Conservation (phyloP, 2,329 filamentous ascomycete species). For the Tolypocladium ovalisporum region DNA sequence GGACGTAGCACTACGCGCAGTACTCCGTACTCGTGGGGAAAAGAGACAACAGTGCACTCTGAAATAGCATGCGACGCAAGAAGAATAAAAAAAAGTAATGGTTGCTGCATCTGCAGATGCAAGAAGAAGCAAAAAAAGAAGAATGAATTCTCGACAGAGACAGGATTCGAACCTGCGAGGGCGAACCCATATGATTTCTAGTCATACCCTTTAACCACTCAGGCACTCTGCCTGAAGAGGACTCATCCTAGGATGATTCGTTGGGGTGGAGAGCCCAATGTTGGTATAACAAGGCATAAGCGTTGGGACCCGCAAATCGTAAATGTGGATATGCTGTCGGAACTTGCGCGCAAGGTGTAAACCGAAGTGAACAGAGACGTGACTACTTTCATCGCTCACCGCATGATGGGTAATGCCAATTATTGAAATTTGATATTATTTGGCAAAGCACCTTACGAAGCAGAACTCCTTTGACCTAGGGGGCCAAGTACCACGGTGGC, state of each 20-base stretch:
- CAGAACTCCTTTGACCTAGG: too few species aligned
- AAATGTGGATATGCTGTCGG: too few species aligned
- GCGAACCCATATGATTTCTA: constrained; percentile 12
- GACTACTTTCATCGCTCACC: too few species aligned
- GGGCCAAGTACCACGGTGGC: too few species aligned
- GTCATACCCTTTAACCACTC: constrained; percentile 11
- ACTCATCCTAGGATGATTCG: background rate
- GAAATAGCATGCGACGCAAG: background rate
- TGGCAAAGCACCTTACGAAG: too few species aligned
- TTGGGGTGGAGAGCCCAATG: background rate
- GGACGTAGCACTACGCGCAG: too few species aligned
- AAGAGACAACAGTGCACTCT: background rate
- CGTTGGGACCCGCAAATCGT: background rate
- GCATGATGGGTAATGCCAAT: too few species aligned
- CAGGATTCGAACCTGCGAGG: constrained; percentile 13
- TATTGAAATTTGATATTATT: too few species aligned
- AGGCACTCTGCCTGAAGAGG: constrained; percentile 7
- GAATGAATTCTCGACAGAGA: constrained; percentile 7
- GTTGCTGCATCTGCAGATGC: background rate
- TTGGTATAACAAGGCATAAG: background rate
- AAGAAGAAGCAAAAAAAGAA: background rate
- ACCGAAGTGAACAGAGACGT: too few species aligned
- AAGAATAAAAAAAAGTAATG: background rate
- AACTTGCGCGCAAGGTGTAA: too few species aligned
- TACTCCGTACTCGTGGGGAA: too few species aligned